phyloP scores from a whole-genome alignment of 345 rosid genomes.

The Dimocarpus longan region DNA sequence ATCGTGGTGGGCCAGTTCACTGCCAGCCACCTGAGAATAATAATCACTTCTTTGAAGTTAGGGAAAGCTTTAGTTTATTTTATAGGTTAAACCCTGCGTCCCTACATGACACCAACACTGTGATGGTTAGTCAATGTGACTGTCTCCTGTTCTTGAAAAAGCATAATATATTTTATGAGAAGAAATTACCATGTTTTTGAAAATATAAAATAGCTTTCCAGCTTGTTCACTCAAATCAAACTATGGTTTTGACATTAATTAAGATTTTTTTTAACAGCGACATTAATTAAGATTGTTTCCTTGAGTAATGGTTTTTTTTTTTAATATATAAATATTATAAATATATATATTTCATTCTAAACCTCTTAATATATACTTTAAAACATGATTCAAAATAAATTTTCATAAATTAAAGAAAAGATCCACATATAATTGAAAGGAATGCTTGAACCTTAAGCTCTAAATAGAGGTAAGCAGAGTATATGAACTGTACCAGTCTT shows the following conservation, averaged over 20 bases:
- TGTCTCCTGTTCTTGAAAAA: background rate
- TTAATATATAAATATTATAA: too few relatives aligned
- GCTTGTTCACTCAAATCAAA: background rate
- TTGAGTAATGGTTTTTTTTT: background rate
- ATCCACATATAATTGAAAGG: too few relatives aligned
- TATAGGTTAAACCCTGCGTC: background rate
- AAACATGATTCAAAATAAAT: too few relatives aligned
- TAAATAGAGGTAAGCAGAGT: too few relatives aligned
- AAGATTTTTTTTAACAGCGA: background rate
- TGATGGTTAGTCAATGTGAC: background rate
- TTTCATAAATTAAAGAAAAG: too few relatives aligned
- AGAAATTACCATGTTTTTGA: background rate
- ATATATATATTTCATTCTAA: too few relatives aligned
- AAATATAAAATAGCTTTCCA: background rate
- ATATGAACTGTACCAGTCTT: too few relatives aligned
- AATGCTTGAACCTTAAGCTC: too few relatives aligned
- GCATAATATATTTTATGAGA: background rate
- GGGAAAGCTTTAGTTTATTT: background rate
- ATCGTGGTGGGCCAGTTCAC: too few relatives aligned
- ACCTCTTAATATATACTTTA: too few relatives aligned
- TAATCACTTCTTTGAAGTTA: background rate
- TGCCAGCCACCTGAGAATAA: too few relatives aligned
- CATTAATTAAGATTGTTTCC: background rate
- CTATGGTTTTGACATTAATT: background rate
- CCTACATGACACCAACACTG: background rate